phyloP scores from a whole-genome alignment of 2,329 filamentous ascomycete species.

The Emmonsiellopsis sp. region DNA sequence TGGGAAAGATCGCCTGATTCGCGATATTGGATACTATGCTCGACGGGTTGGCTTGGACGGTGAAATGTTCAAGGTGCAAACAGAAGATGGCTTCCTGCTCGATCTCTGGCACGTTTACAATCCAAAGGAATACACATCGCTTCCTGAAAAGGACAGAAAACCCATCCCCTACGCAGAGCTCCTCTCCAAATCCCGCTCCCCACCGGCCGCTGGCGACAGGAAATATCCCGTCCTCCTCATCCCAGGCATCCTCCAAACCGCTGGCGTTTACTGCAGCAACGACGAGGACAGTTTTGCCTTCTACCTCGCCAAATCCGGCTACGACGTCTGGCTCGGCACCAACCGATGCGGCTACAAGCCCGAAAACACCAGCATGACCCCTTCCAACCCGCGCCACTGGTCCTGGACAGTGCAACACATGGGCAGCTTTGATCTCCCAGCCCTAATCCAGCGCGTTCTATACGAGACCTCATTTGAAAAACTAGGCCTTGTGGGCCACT shows the following conservation, averaged over 20 bases:
- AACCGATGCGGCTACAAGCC: conserved; percentile 82
- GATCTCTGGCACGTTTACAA: conserved; percentile 85
- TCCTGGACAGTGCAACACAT: conserved; percentile 93
- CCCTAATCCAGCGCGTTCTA: conserved; percentile 69
- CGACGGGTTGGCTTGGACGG: conserved; percentile 77
- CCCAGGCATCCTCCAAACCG: conserved; percentile 78
- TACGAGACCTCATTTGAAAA: conserved; percentile 74
- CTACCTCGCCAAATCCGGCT: conserved; percentile 82
- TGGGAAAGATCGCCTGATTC: conserved; percentile 68
- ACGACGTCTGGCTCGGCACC: conserved; percentile 92
- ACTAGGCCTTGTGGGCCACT: conserved; percentile 75
- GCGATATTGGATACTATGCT: conserved; percentile 78
- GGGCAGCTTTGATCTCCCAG: conserved; percentile 80
- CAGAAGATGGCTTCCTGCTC: conserved; percentile 88
- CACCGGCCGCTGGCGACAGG: conserved; percentile 29
- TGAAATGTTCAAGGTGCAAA: conserved; percentile 75
- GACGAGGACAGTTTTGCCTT: conserved; percentile 87
- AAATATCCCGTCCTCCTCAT: conserved; percentile 81
- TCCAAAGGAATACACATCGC: conserved; percentile 58
- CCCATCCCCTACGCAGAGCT: neutral
- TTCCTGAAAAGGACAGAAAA: conserved; percentile 15
- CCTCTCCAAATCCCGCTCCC: neutral
- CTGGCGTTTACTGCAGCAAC: conserved; percentile 81
- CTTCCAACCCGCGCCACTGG: conserved; percentile 85
- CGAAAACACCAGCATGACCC: conserved; percentile 59